These are phyloP conservation scores for Mycena leptocephala DNA, from an alignment of 768 basidiomycete genomes.

Conservation along the genomic window DNA sequence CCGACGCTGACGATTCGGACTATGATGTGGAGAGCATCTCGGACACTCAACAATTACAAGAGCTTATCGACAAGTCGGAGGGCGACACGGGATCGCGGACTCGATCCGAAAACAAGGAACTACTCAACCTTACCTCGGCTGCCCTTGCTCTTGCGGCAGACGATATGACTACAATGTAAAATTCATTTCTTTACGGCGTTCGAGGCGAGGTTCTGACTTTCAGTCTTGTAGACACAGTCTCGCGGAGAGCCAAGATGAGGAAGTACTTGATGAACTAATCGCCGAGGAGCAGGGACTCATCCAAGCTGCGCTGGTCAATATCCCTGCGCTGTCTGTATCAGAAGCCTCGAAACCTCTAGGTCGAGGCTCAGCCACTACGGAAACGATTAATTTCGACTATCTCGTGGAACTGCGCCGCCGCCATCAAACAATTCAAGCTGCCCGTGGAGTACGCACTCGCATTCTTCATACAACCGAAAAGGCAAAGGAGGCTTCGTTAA, in stretches of 20 bases:
- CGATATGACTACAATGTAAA: slow-evolving; percentile 27
- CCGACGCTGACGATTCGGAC: too few species aligned
- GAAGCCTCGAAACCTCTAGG: slow-evolving; percentile 16
- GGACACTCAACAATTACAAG: not conserved
- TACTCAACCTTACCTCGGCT: slow-evolving; percentile 9
- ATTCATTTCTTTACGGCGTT: not conserved
- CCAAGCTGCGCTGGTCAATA: not conserved
- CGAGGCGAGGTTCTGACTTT: not conserved
- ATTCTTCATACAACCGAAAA: not conserved
- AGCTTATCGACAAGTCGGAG: not conserved
- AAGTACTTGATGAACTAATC: not conserved
- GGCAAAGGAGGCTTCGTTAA: not conserved
- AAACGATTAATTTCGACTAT: slow-evolving; percentile 9
- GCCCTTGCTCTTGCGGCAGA: slow-evolving; percentile 21
- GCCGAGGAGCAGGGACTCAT: not conserved
- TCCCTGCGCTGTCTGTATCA: not conserved
- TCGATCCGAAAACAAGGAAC: not conserved
- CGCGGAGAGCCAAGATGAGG: not conserved
- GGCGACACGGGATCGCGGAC: not conserved
- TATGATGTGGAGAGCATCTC: not conserved
- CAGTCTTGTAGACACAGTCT: not conserved
- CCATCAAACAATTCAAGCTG: slow-evolving; percentile 34
- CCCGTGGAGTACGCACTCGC: slow-evolving; percentile 13
- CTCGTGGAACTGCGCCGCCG: slow-evolving; percentile 26
- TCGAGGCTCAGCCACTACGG: not conserved